These are phyloP conservation scores for Botrytis deweyae DNA, from an alignment of 2,329 filamentous ascomycete species.

Conservation along the genomic window DNA sequence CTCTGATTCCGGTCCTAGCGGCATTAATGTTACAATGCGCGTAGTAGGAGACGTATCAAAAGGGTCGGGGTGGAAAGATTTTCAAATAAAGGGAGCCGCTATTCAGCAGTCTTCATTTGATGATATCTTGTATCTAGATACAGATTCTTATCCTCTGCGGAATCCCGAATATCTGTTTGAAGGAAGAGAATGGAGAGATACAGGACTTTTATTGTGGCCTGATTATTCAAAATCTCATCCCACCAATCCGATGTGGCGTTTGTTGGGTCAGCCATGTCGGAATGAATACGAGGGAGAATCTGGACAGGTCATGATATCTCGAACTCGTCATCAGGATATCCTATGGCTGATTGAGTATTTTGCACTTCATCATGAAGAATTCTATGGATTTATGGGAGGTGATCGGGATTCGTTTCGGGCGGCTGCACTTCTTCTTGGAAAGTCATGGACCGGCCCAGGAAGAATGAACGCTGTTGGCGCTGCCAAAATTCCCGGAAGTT, in stretches of 20 bases:
- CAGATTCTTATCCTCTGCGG: constrained; percentile 26
- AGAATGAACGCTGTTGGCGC: constrained; percentile 25
- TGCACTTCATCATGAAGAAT: constrained; percentile 25
- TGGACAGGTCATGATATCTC: constrained; percentile 28
- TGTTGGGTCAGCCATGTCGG: constrained; percentile 24
- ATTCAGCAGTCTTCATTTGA: constrained; percentile 30
- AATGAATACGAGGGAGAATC: constrained; percentile 30
- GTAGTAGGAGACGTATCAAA: constrained; percentile 26
- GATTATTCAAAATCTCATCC: constrained; percentile 30
- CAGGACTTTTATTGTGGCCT: constrained; percentile 28
- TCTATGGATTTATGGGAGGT: constrained; percentile 30
- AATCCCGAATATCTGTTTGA: constrained; percentile 29
- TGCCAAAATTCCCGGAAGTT: not conserved
- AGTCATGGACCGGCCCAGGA: constrained; percentile 26
- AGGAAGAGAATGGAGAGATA: constrained; percentile 26
- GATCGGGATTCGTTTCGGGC: constrained; percentile 29
- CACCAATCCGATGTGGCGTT: constrained; percentile 29
- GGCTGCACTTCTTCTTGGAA: constrained; percentile 24
- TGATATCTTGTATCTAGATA: constrained; percentile 30
- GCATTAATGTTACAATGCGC: constrained; percentile 23
- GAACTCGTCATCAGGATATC: constrained; percentile 26
- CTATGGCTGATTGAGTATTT: constrained; percentile 31
- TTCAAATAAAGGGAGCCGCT: constrained; percentile 29
- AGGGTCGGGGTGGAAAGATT: constrained; percentile 29
- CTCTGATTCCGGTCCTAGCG: not conserved